Base-by-base conservation (phyloP, 129 eudicot species). In the Pseudognaphalium luteoalbum region DNA sequence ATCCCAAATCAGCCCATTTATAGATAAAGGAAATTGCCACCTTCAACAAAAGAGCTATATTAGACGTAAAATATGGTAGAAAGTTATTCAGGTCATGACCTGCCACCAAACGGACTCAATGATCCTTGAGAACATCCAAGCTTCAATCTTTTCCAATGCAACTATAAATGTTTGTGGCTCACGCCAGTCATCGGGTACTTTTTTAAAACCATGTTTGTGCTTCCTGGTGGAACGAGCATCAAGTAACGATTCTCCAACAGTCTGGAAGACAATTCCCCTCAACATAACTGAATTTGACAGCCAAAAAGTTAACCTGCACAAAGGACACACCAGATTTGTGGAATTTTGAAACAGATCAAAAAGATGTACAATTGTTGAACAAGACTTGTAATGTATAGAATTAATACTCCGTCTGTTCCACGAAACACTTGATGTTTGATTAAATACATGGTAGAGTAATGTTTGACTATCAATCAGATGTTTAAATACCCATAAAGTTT, bases 61-160 rank as follows among this genome's bases (percentile, higher is more conserved):
- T 2, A 67, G 17, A 67, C 7, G 71, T 67, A 67, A 37, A 62
- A 39, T 17, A 22, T 41, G 41, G 30, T 17, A 34, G 30, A 66
- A 32, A 67, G n/a, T 7, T 16, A 22, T 78, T 20, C 3, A 22
- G 68, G 28, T 70, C 72, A 35, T 11, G 63, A 93, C 98, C 98
- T 93, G 98, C 98, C 98, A 94, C 98, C 98, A 94, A 16, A 94
- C 83, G 3, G 96, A 89, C 81, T 91, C 93, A 2, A 89, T 79
- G 64, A 94, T 91, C 71, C 96, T 83, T 15, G 89, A 85, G 74
- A 94, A 94, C 71, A 91, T 83, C 98, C 98, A 94, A 56, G 90
- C 87, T 81, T 94, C 98, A 39, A 89, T 76, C 50, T 81, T 94
- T 75, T 91, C 98, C 77, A 94, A 78, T 29, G 97, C 89, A 30